phyloP scores from a whole-genome alignment of 768 basidiomycete genomes.

The Rhodosporidiobolus sp. region DNA sequence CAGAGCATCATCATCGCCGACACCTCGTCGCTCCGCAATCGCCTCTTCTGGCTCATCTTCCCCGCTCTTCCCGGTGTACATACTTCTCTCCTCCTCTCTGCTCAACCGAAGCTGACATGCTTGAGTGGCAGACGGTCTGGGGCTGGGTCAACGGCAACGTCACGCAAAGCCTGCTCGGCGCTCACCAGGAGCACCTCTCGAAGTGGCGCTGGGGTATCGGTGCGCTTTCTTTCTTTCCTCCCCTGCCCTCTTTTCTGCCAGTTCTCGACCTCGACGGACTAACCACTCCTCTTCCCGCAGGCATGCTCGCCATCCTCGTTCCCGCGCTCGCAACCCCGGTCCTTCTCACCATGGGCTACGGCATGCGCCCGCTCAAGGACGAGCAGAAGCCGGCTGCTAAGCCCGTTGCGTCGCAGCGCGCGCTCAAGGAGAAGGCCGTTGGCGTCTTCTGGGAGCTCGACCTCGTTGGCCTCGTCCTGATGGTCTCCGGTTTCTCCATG shows the following conservation, averaged over 20 bases:
- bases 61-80: constrained; percentile 42
- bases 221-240: not conserved
- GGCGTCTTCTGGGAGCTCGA: constrained; percentile 46
- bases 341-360: constrained; percentile 39
- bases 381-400: not conserved
- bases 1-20: constrained; percentile 29
- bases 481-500: constrained; percentile 29
- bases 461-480: constrained; percentile 45
- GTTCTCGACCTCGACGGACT: not conserved
- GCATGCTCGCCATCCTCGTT: constrained; percentile 44
- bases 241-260: no score
- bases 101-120: no score
- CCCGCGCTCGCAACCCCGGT: constrained; percentile 44
- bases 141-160: constrained; percentile 42
- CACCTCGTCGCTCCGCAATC: constrained; percentile 16
- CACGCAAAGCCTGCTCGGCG: constrained; percentile 27
- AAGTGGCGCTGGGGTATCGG: not conserved
- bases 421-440: constrained; percentile 4
- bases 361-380: constrained; percentile 9
- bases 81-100: not conserved
- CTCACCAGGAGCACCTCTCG: not conserved
- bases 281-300: not conserved
- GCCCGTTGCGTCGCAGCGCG: not conserved
- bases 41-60: constrained; percentile 44
- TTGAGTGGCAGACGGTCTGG: constrained; percentile 33